Percentiles rank a stretch among this genome's conserved stretches.
Evolutionary conservation across 441 rosid species (phyloP).

Genomic region (Lepidium campestre): DNA sequence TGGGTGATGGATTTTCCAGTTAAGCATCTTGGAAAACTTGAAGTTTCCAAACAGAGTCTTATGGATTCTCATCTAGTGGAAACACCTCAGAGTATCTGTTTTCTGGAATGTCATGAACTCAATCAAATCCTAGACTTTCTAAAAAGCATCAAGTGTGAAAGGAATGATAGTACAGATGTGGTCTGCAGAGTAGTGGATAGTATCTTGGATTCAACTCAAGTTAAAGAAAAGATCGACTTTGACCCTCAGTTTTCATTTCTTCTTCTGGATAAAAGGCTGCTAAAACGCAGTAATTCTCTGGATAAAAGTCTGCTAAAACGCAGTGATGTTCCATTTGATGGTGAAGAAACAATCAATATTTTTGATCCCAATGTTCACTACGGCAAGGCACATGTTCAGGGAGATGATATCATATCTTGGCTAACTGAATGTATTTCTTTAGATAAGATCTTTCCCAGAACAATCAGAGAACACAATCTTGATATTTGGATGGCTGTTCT

Average conservation of each 20-base stretch:
- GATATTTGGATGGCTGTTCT: slow-evolving; percentile 15
- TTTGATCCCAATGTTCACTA: background rate
- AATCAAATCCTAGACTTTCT: background rate
- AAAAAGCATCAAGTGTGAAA: background rate
- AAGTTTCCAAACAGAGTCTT: background rate
- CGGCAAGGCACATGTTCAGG: background rate
- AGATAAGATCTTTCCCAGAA: slow-evolving; percentile 2
- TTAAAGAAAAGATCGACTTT: background rate
- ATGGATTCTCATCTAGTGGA: background rate
- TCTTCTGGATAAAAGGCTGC: background rate
- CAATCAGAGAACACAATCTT: slow-evolving; percentile 16
- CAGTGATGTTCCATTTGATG: background rate
- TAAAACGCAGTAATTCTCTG: background rate
- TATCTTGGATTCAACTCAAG: background rate
- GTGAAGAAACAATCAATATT: background rate
- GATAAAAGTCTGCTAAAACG: background rate
- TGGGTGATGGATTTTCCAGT: background rate
- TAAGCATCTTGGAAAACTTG: background rate
- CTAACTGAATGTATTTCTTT: background rate
- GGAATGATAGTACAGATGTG: background rate
- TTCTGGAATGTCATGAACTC: background rate
- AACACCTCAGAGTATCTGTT: slow-evolving; percentile 10
- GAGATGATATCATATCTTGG: background rate
- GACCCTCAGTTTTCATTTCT: background rate
- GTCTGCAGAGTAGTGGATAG: background rate